These are phyloP conservation scores for Fusarium annulatum DNA, from an alignment of 2,329 filamentous ascomycete species.

Conservation along the genomic window DNA sequence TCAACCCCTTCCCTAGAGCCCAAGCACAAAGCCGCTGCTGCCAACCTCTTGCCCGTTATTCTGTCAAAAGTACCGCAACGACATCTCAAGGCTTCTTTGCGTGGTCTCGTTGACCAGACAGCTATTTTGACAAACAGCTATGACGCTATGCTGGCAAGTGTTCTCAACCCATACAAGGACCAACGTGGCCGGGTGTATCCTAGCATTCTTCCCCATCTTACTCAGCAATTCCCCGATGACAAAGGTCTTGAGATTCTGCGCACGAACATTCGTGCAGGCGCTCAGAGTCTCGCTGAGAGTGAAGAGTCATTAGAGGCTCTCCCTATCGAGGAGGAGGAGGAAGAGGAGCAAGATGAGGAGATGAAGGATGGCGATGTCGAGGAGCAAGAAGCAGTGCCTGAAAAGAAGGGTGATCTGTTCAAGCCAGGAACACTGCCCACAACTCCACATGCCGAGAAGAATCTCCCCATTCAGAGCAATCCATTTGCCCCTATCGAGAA, in stretches of 20 bases:
- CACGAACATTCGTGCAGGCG: conserved; percentile 63
- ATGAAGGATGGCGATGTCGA: conserved; percentile 53
- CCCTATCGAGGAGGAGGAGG: conserved; percentile 48
- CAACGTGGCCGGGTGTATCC: conserved; percentile 72
- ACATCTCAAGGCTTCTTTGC: conserved; percentile 75
- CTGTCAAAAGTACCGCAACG: conserved; percentile 73
- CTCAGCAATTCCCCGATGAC: conserved; percentile 71
- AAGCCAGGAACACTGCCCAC: conserved; percentile 36
- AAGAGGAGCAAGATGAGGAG: conserved; percentile 53
- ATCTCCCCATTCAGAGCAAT: conserved; percentile 49
- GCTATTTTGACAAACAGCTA: conserved; percentile 77
- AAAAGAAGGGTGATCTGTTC: conserved; percentile 34
- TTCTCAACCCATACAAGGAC: conserved; percentile 79
- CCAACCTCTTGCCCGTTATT: conserved; percentile 69
- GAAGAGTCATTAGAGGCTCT: conserved; percentile 40
- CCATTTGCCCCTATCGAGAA: conserved; percentile 50
- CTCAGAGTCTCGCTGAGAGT: conserved; percentile 38
- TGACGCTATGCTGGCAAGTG: conserved; percentile 81
- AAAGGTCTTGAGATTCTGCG: conserved; percentile 77
- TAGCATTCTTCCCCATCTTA: conserved; percentile 84
- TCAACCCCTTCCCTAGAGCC: conserved; percentile 52
- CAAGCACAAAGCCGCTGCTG: conserved; percentile 67
- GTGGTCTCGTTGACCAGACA: conserved; percentile 82
- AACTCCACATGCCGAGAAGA: conserved; percentile 35
- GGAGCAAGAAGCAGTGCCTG: conserved; percentile 46